These are phyloP conservation scores for Kluyveromyces starmeri DNA, from an alignment of 805 yeast species.

Conservation along the genomic window DNA sequence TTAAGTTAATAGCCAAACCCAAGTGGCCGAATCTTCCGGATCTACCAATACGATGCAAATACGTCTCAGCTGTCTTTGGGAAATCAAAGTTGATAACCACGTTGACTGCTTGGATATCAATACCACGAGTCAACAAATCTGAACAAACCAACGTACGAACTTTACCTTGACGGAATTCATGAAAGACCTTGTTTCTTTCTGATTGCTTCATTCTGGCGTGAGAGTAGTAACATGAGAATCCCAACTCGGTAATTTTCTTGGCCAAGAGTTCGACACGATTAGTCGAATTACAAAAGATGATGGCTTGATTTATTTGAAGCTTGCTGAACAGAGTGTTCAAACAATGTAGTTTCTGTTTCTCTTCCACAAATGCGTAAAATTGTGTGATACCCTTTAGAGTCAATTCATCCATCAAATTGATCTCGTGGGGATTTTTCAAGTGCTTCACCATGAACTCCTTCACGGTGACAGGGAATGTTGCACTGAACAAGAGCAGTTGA, in stretches of 20 bases:
- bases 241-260: slow-evolving; percentile 90
- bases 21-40: slow-evolving; percentile 98
- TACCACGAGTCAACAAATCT: slow-evolving; percentile 94
- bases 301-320: slow-evolving; percentile 91
- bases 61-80: slow-evolving; percentile 97
- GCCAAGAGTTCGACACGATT: slow-evolving; percentile 93
- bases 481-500: slow-evolving; percentile 84
- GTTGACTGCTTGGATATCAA: slow-evolving; percentile 97
- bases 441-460: slow-evolving; percentile 88
- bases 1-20: slow-evolving; percentile 93
- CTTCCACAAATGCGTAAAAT: slow-evolving; percentile 97
- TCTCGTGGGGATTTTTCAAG: slow-evolving; percentile 85
- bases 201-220: slow-evolving; percentile 97
- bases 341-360: slow-evolving; percentile 91
- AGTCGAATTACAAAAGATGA: slow-evolving; percentile 94
- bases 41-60: slow-evolving; percentile 97
- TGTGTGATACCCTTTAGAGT: slow-evolving; percentile 95
- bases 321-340: slow-evolving; percentile 90
- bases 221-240: slow-evolving; percentile 92
- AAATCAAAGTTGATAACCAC: slow-evolving; percentile 97
- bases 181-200: slow-evolving; percentile 96
- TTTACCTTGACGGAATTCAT: slow-evolving; percentile 96
- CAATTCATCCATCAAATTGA: slow-evolving; percentile 94
- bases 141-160: slow-evolving; percentile 96
- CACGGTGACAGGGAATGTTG: slow-evolving; percentile 93